Evolutionary conservation across 257 asterid genomes (phyloP), one percentile per base, ranked within the genome.

Genomic region (Mitragyna speciosa): DNA sequence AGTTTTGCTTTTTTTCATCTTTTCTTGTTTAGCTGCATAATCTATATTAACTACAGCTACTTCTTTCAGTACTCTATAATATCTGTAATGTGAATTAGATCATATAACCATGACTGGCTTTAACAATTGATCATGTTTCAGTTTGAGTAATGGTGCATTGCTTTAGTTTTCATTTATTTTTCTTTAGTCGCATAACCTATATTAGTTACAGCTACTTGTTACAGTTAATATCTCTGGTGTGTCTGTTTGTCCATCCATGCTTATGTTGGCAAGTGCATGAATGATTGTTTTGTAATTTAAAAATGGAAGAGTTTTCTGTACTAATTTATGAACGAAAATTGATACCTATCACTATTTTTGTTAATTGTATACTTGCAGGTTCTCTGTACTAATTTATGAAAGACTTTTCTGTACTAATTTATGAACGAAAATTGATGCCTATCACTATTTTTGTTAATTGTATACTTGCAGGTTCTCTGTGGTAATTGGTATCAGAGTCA

Each of bases 401-500:
- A 74, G 89, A n/a, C n/a, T 33, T 39, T 56, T 58, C 19, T 33
- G 20, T 17, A 16, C 41, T 19, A n/a, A 28, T 68, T 2, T 30
- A 16, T 36, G 28, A 52, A 28, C 68, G 19, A 61, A 31, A 66
- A 56, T 61, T 66, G 66, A 15, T 72, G 49, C 67, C 61, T 67
- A 19, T 39, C 64, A 43, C 17, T 22, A 67, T 36, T 72, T 47
- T 70, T 78, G 30, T 78, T 45, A 65, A 58, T 54, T 47, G 68
- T 68, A 48, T 80, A 72, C 82, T 72, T 83, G 85, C 93, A 95
- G 98, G 90, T 95, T 70, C 70, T 90, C 5, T 92, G 97, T 79
- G 98, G 98, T 76, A 82, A 78, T 51, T 95, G 99, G 99, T 85
- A 75, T 78, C 92, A 90, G 56, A 74, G 89, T 83, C 79, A 84